Evolutionary conservation across 192 early-diverging fungal genomes (phyloP).

Genomic region (Mycoemilia scoparia): DNA sequence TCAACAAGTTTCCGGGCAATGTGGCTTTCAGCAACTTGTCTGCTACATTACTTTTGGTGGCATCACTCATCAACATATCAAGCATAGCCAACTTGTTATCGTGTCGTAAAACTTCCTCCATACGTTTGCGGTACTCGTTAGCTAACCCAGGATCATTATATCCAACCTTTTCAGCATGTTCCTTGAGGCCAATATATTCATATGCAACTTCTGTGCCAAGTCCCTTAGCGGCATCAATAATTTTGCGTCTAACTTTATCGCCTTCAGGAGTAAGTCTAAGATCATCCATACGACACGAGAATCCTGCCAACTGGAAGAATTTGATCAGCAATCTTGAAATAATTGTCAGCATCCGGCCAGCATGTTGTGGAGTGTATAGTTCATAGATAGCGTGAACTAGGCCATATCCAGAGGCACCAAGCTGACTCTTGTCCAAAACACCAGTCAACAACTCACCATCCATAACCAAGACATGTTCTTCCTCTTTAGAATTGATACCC

Average conservation of each 20-base stretch:
- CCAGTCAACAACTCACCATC: constrained; percentile 82
- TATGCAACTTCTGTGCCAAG: constrained; percentile 54
- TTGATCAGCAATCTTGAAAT: constrained; percentile 78
- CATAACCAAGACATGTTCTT: constrained; percentile 57
- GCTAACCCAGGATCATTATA: constrained; percentile 15
- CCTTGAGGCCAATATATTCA: constrained; percentile 52
- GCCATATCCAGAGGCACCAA: constrained; percentile 81
- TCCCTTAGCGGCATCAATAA: constrained; percentile 39
- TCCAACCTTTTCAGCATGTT: constrained; percentile 19
- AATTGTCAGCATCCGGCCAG: constrained; percentile 79
- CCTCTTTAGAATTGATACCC: constrained; percentile 66
- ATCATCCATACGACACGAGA: constrained; percentile 98
- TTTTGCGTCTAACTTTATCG: constrained; percentile 49
- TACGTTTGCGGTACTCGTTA: constrained; percentile 42
- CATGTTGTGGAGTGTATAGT: constrained; percentile 73
- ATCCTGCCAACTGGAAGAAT: constrained; percentile 77
- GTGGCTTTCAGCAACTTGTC: constrained; percentile 6
- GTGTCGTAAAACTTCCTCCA: constrained; percentile 77
- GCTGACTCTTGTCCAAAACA: constrained; percentile 92
- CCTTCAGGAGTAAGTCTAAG: constrained; percentile 70
- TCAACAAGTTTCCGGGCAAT: constrained; percentile 18
- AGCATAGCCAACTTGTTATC: constrained; percentile 72
- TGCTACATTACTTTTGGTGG: no score
- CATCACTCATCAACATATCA: constrained; percentile 55
- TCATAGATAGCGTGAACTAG: constrained; percentile 93